A percentile compares a stretch with the other conserved stretches of the same genome.
Conservation (phyloP, 306 rosid genomes). For the Cicer arietinum region DNA sequence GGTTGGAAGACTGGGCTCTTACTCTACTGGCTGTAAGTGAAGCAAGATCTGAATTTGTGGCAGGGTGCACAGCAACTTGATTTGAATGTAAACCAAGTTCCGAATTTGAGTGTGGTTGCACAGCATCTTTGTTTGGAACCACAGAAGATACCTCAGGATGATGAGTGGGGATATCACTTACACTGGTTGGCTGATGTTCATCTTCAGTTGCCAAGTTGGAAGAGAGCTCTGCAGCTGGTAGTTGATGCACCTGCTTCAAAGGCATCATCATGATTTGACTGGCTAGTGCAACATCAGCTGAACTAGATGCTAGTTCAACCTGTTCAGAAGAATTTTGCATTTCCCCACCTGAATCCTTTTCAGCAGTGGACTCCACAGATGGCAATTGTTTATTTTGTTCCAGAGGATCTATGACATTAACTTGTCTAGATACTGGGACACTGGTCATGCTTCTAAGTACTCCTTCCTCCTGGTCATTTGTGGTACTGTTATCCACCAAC, state of each 20-base stretch:
- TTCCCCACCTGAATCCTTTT: constrained; percentile 38
- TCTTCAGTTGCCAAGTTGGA: constrained; percentile 33
- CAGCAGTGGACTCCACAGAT: constrained; percentile 45
- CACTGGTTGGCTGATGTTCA: constrained; percentile 41
- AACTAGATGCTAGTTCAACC: constrained; percentile 35
- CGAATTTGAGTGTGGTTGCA: constrained; percentile 34
- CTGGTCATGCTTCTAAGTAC: constrained; percentile 39
- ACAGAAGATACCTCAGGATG: constrained; percentile 33
- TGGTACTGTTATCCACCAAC: constrained; percentile 45
- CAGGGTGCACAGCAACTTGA: constrained; percentile 41
- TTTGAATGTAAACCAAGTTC: constrained; percentile 33
- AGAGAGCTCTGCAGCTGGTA: constrained; percentile 43
- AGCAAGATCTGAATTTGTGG: constrained; percentile 41
- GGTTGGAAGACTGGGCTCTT: constrained; percentile 44
- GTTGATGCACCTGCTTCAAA: constrained; percentile 39
- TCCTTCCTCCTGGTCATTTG: constrained; percentile 52
- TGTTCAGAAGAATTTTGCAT: constrained; percentile 40
- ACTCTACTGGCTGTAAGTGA: constrained; percentile 32
- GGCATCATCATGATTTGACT: constrained; percentile 47
- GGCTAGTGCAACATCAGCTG: constrained; percentile 36
- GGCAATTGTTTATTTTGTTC: constrained; percentile 46
- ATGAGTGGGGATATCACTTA: constrained; percentile 8
- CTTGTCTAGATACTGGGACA: constrained; percentile 38
- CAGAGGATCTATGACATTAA: constrained; percentile 39
- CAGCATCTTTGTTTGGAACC: constrained; percentile 41